Base-by-base conservation (phyloP, 371 early-diverging fungal genomes). In the Fennellomyces sp. region DNA sequence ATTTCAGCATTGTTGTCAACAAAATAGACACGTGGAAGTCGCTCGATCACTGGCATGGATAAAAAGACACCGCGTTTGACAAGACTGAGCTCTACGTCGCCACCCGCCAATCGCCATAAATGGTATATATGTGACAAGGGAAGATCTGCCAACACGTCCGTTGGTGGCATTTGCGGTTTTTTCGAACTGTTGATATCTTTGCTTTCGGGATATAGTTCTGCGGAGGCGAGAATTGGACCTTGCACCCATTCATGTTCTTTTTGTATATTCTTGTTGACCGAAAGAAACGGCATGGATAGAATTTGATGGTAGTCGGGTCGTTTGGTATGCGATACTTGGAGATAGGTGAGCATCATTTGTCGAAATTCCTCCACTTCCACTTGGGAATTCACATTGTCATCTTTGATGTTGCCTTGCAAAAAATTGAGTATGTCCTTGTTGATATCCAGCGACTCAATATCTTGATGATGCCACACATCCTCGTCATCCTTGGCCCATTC, bases 81-180 rank as follows among this genome's bases (percentile, higher is more conserved):
- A 39, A 85, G 72, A 61, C 85, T 84, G 5, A 83, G 56, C 50
- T 84, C 88, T 0, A 86, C 86, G 62, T 87, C 87, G 2, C 88
- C 88, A 12, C 87, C 88, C 4, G 87, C 88, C 29, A 90, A 47
- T 39, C 81, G 83, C 87, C 88, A 87, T 50, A 87, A 72, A 59
- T 85, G 75, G 41, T 83, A 88, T 5, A 87, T 75, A 21, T 85
- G 82, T 0, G 79, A 60, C 7, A 81, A 56, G 2, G 87, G 84
- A n/a, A 58, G 38, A 2, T 35, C 35, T 11, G 29, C 12, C 5
- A 54, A 29, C 7, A 30, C 51, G 17, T 49, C 55, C 55, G 41
- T 61, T 11, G 27, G 11, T 41, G 1, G 19, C 13, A 7, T 52
- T 33, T 45, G 17, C 21, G 23, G 5, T 45, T n/a, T 51, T 39